Conservation (phyloP, 768 basidiomycete genomes). For the Mycena galopus region DNA sequence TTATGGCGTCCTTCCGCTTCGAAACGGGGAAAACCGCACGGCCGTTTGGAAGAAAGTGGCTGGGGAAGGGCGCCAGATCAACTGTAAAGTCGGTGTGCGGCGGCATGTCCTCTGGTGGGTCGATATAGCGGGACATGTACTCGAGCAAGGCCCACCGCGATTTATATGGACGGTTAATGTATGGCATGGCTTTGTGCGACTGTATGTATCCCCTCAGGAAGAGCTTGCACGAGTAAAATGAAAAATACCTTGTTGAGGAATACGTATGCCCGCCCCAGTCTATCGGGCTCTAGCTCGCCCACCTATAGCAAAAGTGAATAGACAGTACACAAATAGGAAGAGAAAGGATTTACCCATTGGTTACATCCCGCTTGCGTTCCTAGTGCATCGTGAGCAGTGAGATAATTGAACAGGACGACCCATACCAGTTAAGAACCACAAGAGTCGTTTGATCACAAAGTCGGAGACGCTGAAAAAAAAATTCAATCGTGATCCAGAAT, state of each 20-base stretch:
- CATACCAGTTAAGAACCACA: conserved; percentile 72
- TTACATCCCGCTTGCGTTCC: conserved; percentile 70
- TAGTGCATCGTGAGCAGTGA: conserved; percentile 48
- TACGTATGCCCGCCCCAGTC: conserved; percentile 72
- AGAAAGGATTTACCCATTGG: conserved; percentile 60
- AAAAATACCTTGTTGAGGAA: conserved; percentile 68
- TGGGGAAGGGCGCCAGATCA: conserved; percentile 71
- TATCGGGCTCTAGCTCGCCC: conserved; percentile 65
- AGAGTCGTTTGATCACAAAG: conserved; percentile 68
- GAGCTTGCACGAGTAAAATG: background rate
- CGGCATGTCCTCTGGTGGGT: conserved; percentile 64
- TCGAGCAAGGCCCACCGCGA: conserved; percentile 58
- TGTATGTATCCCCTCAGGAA: conserved; percentile 35
- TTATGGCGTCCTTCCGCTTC: conserved; percentile 56
- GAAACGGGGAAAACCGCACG: conserved; percentile 59
- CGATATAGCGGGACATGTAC: conserved; percentile 66
- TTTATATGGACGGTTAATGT: conserved; percentile 69
- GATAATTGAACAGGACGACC: conserved; percentile 36
- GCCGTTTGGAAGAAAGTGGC: conserved; percentile 56
- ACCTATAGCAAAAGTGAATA: conserved; percentile 46
- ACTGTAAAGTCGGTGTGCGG: conserved; percentile 59
- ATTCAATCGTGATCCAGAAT: background rate
- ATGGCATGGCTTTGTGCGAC: conserved; percentile 71
- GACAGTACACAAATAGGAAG: background rate
- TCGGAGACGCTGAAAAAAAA: conserved; percentile 56